Evolutionary conservation across 176 grass and related monocot species (phyloP).

Genomic region (Pontederia crassipes): DNA sequence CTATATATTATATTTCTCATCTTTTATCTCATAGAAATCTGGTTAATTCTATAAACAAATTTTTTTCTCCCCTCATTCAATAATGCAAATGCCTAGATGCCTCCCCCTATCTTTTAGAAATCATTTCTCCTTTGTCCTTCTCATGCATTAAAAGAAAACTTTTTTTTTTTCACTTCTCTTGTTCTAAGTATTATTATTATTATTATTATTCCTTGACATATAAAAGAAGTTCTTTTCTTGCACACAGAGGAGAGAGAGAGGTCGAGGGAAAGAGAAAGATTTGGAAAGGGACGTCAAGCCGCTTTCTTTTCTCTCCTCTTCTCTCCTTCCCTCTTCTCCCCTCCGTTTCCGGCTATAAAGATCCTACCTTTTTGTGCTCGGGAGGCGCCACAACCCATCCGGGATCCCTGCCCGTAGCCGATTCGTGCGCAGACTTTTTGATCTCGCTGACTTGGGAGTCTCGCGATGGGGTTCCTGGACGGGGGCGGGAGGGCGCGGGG

Average conservation of each 20-base stretch:
- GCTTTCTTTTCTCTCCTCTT: neutral
- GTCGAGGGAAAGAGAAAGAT: neutral
- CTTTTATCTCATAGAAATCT: too few species aligned
- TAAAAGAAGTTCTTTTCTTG: too few species aligned
- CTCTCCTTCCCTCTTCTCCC: neutral
- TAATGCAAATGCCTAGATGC: too few species aligned
- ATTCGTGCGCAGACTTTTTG: neutral
- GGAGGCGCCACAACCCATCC: neutral
- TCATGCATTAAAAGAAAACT: too few species aligned
- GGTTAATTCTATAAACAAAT: too few species aligned
- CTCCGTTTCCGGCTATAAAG: neutral
- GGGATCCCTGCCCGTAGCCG: neutral
- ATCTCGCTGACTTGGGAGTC: neutral
- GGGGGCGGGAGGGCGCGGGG: slow-evolving; percentile 19
- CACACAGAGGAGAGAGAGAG: neutral
- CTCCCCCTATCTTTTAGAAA: too few species aligned
- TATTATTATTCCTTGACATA: too few species aligned
- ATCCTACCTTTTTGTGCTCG: neutral
- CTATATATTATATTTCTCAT: too few species aligned
- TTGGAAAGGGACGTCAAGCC: neutral
- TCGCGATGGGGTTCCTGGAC: slow-evolving; percentile 32
- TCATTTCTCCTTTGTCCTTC: too few species aligned
- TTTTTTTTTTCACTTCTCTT: too few species aligned
- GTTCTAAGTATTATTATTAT: too few species aligned
- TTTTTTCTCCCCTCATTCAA: too few species aligned